Conservation (phyloP, 2,329 filamentous ascomycete species). For the Pseudodiploospora longispora region DNA sequence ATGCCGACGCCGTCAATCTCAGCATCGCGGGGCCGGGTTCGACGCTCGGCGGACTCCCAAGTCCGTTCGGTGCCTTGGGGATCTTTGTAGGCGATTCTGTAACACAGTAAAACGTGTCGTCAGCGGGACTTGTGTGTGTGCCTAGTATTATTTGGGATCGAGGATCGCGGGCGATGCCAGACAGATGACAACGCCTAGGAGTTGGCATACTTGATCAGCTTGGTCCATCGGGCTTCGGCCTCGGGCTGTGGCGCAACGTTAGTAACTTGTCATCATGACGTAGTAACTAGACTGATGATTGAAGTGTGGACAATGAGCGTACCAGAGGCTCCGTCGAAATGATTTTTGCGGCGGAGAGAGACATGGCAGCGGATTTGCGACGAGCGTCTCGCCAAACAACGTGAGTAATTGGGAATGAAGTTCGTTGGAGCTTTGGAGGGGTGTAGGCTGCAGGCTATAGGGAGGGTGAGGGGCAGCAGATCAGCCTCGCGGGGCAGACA, state of each 20-base stretch:
- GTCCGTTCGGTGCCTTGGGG: slow-evolving; percentile 48
- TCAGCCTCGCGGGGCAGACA: no score
- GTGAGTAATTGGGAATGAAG: background rate
- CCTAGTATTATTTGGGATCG: slow-evolving; percentile 7
- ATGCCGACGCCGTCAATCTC: slow-evolving; percentile 69
- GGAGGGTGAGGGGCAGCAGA: no score
- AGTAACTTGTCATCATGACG: background rate
- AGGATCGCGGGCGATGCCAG: background rate
- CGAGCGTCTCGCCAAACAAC: background rate
- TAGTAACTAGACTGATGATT: background rate
- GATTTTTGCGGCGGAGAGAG: slow-evolving; percentile 34
- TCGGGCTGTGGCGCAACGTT: slow-evolving; percentile 27
- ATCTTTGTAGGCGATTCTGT: slow-evolving; percentile 56
- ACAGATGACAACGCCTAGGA: background rate
- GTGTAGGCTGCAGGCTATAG: no score
- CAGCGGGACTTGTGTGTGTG: background rate
- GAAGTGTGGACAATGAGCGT: slow-evolving; percentile 9
- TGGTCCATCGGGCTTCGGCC: slow-evolving; percentile 51
- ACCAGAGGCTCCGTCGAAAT: slow-evolving; percentile 38
- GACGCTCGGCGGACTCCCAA: slow-evolving; percentile 69
- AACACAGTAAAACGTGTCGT: background rate
- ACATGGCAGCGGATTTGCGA: slow-evolving; percentile 23
- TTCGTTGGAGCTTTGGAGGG: no score
- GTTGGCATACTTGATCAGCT: slow-evolving; percentile 43
- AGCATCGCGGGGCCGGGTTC: slow-evolving; percentile 52